A percentile compares a stretch with the other conserved stretches of the same genome.
Conservation (phyloP, 73 alveolate genomes). For the Paramecium octaurelia region DNA sequence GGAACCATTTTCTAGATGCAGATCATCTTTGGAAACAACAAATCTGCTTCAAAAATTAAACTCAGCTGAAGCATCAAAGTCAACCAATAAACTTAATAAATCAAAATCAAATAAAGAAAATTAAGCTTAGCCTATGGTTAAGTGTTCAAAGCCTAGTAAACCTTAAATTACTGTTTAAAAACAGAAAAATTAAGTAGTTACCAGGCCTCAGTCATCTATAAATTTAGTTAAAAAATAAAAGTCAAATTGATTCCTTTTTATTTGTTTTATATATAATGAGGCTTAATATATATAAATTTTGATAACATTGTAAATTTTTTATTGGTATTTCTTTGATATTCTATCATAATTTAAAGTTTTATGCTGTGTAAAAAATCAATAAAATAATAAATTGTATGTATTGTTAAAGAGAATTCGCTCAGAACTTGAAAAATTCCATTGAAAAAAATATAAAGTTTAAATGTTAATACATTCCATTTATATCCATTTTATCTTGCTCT, state of each 20-base stretch:
- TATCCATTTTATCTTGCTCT: no score
- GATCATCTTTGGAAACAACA: not conserved
- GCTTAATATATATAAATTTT: not conserved
- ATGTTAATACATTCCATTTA: not conserved
- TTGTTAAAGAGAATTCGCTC: no score
- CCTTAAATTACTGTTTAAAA: not conserved
- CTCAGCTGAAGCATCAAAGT: not conserved
- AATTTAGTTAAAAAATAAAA: not conserved
- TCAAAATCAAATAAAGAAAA: not conserved
- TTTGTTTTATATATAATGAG: not conserved
- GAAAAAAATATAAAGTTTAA: not conserved
- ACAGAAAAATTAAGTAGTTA: not conserved
- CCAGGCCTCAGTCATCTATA: not conserved
- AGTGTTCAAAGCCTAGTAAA: not conserved
- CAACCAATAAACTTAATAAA: not conserved
- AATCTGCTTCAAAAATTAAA: not conserved
- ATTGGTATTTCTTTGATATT: not conserved
- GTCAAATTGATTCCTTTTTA: not conserved
- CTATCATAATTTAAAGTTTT: not conserved
- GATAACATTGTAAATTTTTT: not conserved
- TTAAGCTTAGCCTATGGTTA: not conserved
- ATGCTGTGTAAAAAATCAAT: no score
- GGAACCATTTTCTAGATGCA: constrained; percentile 21
- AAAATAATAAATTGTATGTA: not conserved
- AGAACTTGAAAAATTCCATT: no score